phyloP scores from a whole-genome alignment of 2,329 filamentous ascomycete genomes.

The Emericellopsis atlantica region DNA sequence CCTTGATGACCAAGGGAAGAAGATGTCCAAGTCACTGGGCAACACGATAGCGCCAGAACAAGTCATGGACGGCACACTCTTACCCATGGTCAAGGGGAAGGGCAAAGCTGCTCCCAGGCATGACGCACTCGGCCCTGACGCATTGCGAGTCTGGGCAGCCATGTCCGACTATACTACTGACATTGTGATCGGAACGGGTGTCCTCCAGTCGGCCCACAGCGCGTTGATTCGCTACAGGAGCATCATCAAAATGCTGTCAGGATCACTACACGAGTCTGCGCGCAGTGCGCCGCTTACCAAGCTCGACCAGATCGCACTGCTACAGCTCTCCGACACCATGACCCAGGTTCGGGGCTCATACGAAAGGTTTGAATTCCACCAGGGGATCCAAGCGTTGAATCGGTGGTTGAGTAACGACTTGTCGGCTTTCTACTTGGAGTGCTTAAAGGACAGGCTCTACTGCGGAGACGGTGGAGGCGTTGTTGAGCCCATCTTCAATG shows the following conservation, averaged over 20 bases:
- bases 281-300: slow-evolving; percentile 38
- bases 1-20: slow-evolving; percentile 77
- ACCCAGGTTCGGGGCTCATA: slow-evolving; percentile 52
- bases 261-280: slow-evolving; percentile 49
- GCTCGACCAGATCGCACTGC: slow-evolving; percentile 62
- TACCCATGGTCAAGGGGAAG: slow-evolving; percentile 56
- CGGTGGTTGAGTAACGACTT: slow-evolving; percentile 73
- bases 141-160: slow-evolving; percentile 80
- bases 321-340: slow-evolving; percentile 59
- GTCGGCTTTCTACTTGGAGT: slow-evolving; percentile 89
- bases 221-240: slow-evolving; percentile 77
- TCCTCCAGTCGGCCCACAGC: slow-evolving; percentile 65
- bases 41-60: slow-evolving; percentile 73
- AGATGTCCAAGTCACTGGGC: slow-evolving; percentile 96
- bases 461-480: slow-evolving; percentile 59
- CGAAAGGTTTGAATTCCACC: slow-evolving; percentile 69
- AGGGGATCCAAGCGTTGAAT: slow-evolving; percentile 60
- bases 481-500: slow-evolving; percentile 53
- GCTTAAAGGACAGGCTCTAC: slow-evolving; percentile 84
- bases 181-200: slow-evolving; percentile 65
- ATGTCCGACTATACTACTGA: slow-evolving; percentile 87
- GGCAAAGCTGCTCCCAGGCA: slow-evolving; percentile 34
- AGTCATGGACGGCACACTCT: slow-evolving; percentile 72
- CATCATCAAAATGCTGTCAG: slow-evolving; percentile 82
- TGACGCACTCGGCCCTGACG: slow-evolving; percentile 74